Evolutionary conservation across 2,329 filamentous ascomycete genomes (phyloP).

Genomic region (Didymella segeticola): DNA sequence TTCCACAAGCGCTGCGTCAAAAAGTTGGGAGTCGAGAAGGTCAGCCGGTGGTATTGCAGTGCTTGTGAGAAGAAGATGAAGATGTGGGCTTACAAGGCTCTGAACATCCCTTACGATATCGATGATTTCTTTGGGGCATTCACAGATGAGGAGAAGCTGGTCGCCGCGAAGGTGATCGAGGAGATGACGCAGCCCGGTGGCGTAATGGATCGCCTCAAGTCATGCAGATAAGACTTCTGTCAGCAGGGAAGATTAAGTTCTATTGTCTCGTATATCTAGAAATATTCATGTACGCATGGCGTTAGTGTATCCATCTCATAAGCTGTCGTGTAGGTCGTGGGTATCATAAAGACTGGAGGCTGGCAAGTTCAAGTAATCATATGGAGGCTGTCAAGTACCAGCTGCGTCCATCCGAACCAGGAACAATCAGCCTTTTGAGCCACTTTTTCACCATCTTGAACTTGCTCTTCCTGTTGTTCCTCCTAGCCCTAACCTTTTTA

Average conservation of each 20-base stretch:
- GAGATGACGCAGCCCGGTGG: neutral
- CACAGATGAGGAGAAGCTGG: neutral
- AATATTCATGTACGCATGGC: neutral
- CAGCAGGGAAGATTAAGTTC: neutral
- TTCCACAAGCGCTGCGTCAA: slow-evolving; percentile 36
- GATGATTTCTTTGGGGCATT: neutral
- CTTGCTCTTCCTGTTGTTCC: neutral
- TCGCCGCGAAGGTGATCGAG: neutral
- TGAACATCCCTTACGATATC: slow-evolving; percentile 3
- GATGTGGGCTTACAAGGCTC: slow-evolving; percentile 4
- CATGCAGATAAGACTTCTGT: neutral
- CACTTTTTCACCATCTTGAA: neutral
- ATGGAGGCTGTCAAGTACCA: neutral
- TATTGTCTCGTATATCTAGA: neutral
- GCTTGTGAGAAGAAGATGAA: slow-evolving; percentile 29
- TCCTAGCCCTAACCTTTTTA: neutral
- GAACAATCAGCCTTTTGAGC: neutral
- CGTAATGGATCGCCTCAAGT: neutral
- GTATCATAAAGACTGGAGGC: neutral
- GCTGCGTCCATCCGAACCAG: neutral
- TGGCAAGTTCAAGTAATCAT: neutral
- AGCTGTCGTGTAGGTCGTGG: neutral
- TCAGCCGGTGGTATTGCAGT: slow-evolving; percentile 36
- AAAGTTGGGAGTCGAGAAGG: slow-evolving; percentile 24
- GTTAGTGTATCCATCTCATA: neutral